A percentile compares a stretch with the other conserved stretches of the same genome.
Evolutionary conservation across 2,329 filamentous ascomycete genomes (phyloP).

Genomic region (Colletotrichum sidae): DNA sequence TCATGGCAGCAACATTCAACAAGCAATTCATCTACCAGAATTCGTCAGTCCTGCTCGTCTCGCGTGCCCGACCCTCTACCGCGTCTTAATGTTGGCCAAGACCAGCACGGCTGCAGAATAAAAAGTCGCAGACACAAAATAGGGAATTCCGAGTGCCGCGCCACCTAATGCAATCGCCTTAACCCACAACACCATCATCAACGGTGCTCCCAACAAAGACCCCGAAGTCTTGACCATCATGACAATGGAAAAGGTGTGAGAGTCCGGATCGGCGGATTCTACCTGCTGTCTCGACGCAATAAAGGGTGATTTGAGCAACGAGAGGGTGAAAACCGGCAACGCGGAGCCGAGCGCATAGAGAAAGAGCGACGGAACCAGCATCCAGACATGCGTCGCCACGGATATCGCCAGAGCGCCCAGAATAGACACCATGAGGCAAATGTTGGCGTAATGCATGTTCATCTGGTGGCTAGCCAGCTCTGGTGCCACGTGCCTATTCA

Average conservation of each 20-base stretch:
- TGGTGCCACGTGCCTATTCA: conserved; percentile 33
- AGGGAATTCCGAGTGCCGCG: conserved; percentile 50
- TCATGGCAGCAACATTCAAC: too few relatives aligned
- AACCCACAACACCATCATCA: conserved; percentile 61
- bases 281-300: conserved; percentile 41
- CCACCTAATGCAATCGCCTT: conserved; percentile 54
- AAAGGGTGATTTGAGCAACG: conserved; percentile 57
- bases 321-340: conserved; percentile 61
- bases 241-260: conserved; percentile 61
- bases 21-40: too few relatives aligned
- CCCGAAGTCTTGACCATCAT: conserved; percentile 63
- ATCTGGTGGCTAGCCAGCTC: conserved; percentile 43
- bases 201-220: conserved; percentile 58
- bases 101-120: conserved; percentile 51
- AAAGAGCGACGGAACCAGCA: conserved; percentile 56
- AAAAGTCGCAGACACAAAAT: conserved; percentile 52
- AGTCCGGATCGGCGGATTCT: conserved; percentile 44
- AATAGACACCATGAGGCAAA: conserved; percentile 48
- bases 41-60: too few relatives aligned
- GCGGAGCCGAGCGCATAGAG: conserved; percentile 62
- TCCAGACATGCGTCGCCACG: conserved; percentile 50
- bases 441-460: conserved; percentile 49
- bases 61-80: not conserved
- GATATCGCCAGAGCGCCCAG: conserved; percentile 57
- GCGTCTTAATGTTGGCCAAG: conserved; percentile 38